Conservation (phyloP, 305 asterid species). For the Nicotiana rustica region DNA sequence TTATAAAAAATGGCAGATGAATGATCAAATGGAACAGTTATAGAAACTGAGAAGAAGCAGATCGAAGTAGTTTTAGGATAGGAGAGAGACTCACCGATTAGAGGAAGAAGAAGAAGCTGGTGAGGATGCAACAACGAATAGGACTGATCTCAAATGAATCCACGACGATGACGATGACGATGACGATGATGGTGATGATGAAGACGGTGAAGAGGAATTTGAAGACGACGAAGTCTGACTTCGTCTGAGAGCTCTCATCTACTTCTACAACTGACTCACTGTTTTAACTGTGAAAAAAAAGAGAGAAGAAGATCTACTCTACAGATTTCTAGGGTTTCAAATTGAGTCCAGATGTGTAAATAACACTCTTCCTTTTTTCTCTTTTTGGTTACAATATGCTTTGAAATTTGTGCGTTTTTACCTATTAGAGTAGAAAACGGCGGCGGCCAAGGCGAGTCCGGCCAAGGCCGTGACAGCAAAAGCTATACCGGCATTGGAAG, state of each 20-base stretch:
- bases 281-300: constrained; percentile 27
- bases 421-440: constrained; percentile 71
- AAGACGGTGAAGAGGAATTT: constrained; percentile 70
- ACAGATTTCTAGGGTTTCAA: constrained; percentile 60
- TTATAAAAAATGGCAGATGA: constrained; percentile 18
- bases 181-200: constrained; percentile 76
- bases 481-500: constrained; percentile 57
- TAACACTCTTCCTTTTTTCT: background rate
- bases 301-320: constrained; percentile 45
- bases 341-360: background rate
- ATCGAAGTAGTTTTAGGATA: constrained; percentile 38
- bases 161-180: constrained; percentile 64
- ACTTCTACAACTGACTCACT: constrained; percentile 42
- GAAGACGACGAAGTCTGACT: constrained; percentile 88
- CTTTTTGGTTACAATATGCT: background rate
- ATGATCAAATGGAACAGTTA: constrained; percentile 15
- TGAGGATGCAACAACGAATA: constrained; percentile 83
- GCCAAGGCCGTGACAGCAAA: constrained; percentile 83
- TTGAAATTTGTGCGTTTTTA: constrained; percentile 40
- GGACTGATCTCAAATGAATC: constrained; percentile 96
- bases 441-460: constrained; percentile 82
- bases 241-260: constrained; percentile 95
- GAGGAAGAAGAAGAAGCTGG: constrained; percentile 78
- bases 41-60: constrained; percentile 32
- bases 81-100: constrained; percentile 76